Evolutionary conservation across 2,329 filamentous ascomycete genomes (phyloP), one percentile per base, ranked within the genome.

Genomic region (Epichloe brachyelytri): DNA sequence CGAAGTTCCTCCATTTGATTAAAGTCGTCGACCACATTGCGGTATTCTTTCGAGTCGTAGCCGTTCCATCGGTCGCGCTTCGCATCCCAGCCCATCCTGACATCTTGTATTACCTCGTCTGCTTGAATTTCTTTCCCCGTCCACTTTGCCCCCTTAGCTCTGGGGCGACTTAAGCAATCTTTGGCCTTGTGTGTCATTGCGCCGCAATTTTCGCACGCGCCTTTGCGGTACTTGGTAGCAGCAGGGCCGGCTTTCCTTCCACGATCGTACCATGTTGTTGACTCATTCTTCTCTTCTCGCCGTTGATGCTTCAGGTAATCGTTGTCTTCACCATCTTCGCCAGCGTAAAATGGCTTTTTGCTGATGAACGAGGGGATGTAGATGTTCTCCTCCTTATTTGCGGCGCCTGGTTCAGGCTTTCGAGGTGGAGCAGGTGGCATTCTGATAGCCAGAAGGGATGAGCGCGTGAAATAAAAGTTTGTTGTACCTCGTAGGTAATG

Each of bases 331-430:
- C 84, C 83, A 63, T 89, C 87, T 60, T 86, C 82, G 61, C 79
- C 82, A 50, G 94, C 83, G 68, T 97, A 98, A 71, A 98, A 98
- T 4, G 93, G 93, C 59, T 94, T 90, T 68, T 95, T 96, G 60
- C 89, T 90, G 71, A 98, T 98, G 76, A 96, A 98, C 50, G 87
- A 83, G 5, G 93, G 93, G 62, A 98, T 98, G 75, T 98, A 98
- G 67, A 96, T 83, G 77, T 98, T 98, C 69, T 93, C 88, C 68
- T 95, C 89, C 66, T 95, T 95, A 51, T 77, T 79, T 5, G 70
- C 69, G 10, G 68, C 66, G 45, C 63, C 63, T 11, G 67, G 59
- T 45, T 67, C 63, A 6, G 63, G 58, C 50, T 66, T 69, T 26
- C 61, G 58, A 17, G 66, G 61, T 5, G 66, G 66, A 2, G 65